A percentile compares a stretch with the other conserved stretches of the same genome.
phyloP scores from a whole-genome alignment of 2,329 filamentous ascomycete species.

The Hypomyces rosellus region DNA sequence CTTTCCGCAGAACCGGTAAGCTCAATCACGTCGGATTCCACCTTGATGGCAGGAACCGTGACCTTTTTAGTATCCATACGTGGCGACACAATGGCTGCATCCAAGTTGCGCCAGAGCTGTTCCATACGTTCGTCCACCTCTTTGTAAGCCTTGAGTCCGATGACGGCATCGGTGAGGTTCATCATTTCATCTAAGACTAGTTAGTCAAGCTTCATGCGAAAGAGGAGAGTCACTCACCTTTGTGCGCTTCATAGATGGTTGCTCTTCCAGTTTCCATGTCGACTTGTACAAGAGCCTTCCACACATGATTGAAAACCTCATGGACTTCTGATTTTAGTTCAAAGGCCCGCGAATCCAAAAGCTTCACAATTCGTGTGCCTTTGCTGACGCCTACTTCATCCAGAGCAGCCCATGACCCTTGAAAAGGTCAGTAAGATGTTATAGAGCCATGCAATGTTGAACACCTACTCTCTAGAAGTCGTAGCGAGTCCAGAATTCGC shows the following conservation, averaged over 20 bases:
- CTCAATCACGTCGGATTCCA: conserved; percentile 36
- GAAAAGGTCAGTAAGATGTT: conserved; percentile 12
- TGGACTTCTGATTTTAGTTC: conserved; percentile 61
- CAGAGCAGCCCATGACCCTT: conserved; percentile 53
- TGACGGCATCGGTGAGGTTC: conserved; percentile 47
- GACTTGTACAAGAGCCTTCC: conserved; percentile 61
- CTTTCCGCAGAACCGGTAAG: conserved; percentile 37
- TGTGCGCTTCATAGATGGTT: conserved; percentile 45
- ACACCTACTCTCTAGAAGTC: conserved; percentile 47
- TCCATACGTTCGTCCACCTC: conserved; percentile 55
- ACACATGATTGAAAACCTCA: conserved; percentile 61
- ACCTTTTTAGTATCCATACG: conserved; percentile 42
- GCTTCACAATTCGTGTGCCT: conserved; percentile 54
- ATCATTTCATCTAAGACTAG: conserved; percentile 40
- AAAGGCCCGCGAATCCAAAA: conserved; percentile 59
- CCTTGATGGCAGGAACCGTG: conserved; percentile 33
- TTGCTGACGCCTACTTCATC: conserved; percentile 54
- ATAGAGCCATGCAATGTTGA: neutral
- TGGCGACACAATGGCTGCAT: conserved; percentile 53
- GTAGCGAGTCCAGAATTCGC: conserved; percentile 51
- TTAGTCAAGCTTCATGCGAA: conserved; percentile 13
- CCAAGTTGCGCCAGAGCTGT: conserved; percentile 56
- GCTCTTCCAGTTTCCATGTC: conserved; percentile 51
- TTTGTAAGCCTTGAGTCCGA: conserved; percentile 53
- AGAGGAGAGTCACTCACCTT: conserved; percentile 34